Base-by-base conservation (phyloP, 169 alveolate species). In the Perkinsus chesapeaki region DNA sequence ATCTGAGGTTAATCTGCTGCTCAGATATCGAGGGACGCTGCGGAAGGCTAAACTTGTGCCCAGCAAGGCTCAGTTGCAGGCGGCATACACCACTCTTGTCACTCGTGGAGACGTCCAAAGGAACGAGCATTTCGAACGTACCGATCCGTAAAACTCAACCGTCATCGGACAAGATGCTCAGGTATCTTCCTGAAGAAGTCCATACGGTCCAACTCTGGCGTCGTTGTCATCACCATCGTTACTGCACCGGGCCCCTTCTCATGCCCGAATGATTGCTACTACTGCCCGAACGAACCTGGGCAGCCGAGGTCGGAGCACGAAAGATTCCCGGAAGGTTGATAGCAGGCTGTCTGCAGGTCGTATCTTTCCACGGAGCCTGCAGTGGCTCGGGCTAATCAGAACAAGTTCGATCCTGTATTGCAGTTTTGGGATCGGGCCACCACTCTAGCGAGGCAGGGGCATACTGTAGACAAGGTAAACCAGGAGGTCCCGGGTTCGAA, bases 341-440 rank as follows among this genome's bases (percentile, higher is more conserved):
- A n/a, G n/a, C n/a, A n/a, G n/a, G n/a, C n/a, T n/a, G n/a, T n/a
- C n/a, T 60, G 12, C 23, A 60, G 82, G 82, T 96, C 98, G 73
- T 98, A 98, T 94, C 96, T 98, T 39, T 97, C 98, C n/a, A 98
- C 99, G 0, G 99, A 98, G 94, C 99, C 99, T 9, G 99, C 99
- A 0, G 99, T 98, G 43, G 96, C 97, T 91, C 95, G 99, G 37
- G 99, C 99, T 1, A 98, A 98, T 92, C 99, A 98, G 94, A 98
- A 98, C 93, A 97, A 96, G 73, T 98, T 97, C 94, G 99, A 97
- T 91, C 98, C 98, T 23, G 97, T 96, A 34, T 93, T 95, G 48
- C 99, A 98, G 95, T 98, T 98, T 92, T 96, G 96, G 91, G 99
- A 98, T 96, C 95, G 99, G 47, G 98, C 99, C 0, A 96, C 95